Base-by-base conservation (phyloP, 1,139 yeast species). In the Dujonia santamariae region DNA sequence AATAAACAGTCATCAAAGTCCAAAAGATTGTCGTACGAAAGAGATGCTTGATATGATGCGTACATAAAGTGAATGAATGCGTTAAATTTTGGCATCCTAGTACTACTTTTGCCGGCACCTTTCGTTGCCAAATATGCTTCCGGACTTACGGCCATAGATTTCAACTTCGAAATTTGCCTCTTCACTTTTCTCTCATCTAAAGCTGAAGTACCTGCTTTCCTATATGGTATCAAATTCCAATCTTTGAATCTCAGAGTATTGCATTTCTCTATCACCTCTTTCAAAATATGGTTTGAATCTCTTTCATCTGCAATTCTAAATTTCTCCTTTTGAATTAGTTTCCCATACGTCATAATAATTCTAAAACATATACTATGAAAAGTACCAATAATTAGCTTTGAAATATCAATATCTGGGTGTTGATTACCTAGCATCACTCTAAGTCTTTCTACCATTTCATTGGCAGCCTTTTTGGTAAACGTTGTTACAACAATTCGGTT, bases 401-500 rank as follows among this genome's bases (percentile, higher is more conserved):
- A 61, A 2, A 67, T 50, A 15, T 62, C 64, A 2, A 75, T 60
- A 3, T 8, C 13, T n/a, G 13, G 9, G 3, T 48, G 53, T 0
- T 62, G 48, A 3, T 52, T 59, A 18, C 56, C 48, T 6, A 87
- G 53, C 34, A 79, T 37, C 1, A 36, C 41, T 0, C 47, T 46
- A 15, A 85, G 56, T 27, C 97, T 62, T 30, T 75, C 80, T 12
- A 66, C 62, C 85, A 90, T 82, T 56, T 90, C 97, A 35, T 68
- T 72, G 2, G 97, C 95, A 0, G 97, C 97, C 46, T 82, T 84
- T 51, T 85, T 85, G 14, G 97, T 88, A 59, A 90, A 90, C 0
- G 97, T 88, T 9, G 96, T 86, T 18, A 88, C 92, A 3, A 90
- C 72, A 26, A 90, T 72, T 30, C 72, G 61, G 20, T 69, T 65